Percentiles rank a stretch among this genome's conserved stretches.
Evolutionary conservation across 2,329 filamentous ascomycete species (phyloP).

Genomic region (Fusarium coicis): DNA sequence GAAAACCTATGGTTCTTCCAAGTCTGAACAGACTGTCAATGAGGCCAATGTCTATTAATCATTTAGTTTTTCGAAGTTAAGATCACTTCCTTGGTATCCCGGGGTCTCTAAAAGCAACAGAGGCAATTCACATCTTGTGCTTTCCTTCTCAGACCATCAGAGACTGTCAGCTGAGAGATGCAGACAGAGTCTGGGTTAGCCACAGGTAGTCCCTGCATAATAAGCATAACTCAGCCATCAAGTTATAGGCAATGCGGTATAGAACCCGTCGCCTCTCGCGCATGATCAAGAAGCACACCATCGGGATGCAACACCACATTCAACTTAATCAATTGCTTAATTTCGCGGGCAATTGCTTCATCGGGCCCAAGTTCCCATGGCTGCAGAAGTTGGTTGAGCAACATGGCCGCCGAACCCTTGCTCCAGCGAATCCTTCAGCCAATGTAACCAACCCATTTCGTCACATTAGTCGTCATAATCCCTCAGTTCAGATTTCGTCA

Average conservation of each 20-base stretch:
- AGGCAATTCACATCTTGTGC: too few relatives aligned
- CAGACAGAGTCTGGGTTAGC: not conserved
- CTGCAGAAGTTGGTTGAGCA: not conserved
- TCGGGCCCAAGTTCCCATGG: not conserved
- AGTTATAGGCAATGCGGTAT: not conserved
- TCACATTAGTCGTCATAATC: slow-evolving; percentile 15
- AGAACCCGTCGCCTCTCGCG: not conserved
- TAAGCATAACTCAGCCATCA: not conserved
- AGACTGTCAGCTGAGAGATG: not conserved
- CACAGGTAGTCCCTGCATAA: slow-evolving; percentile 11
- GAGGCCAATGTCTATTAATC: too few relatives aligned
- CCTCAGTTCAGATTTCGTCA: not conserved
- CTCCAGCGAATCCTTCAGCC: not conserved
- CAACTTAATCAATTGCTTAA: not conserved
- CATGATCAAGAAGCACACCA: not conserved
- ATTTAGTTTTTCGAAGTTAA: too few relatives aligned
- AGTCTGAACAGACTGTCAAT: not conserved
- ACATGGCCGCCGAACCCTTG: not conserved
- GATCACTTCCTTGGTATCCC: too few relatives aligned
- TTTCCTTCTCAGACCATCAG: too few relatives aligned
- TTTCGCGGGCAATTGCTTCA: not conserved
- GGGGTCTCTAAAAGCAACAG: too few relatives aligned
- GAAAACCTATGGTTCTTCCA: too few relatives aligned
- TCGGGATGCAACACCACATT: not conserved
- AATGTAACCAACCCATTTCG: slow-evolving; percentile 5